Base-by-base conservation (phyloP, 2,329 filamentous ascomycete species). In the Simplicillium aogashimaense region DNA sequence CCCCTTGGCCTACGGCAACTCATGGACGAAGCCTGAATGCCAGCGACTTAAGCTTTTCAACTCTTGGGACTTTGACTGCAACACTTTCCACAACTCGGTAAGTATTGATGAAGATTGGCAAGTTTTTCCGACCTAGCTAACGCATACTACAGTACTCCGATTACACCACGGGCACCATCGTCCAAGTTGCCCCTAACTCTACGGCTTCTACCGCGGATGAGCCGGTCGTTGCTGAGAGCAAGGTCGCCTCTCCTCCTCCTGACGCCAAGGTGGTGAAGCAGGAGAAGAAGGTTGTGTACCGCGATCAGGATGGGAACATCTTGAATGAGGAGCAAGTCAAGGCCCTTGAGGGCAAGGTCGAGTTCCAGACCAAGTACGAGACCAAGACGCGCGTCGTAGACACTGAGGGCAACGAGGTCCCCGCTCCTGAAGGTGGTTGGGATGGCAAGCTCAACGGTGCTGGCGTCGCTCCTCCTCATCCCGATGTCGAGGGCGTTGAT, bases 41-140 rank as follows among this genome's bases (percentile, higher is more conserved):
- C 81, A 78, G 50, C 79, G 78, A 42, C 82, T 92, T 45, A 97
- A 97, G 70, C 69, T 98, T 11, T 81, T 97, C 57, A 69, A 74
- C 43, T 82, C 79, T 2, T 98, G 92, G 92, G 92, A 98, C 59
- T 98, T 90, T 76, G 92, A 98, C 63, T 98, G 92, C 75, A 95
- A 94, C 62, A 89, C 77, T 44, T 98, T 98, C 69, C 71, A 83
- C 52, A 81, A 81, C 49, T 80, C 39, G 8, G 33, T 35, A 25
- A 25, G 20, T 25, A 25, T 25, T 25, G 9, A n/a, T n/a, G n/a
- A n/a, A n/a, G n/a, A n/a, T n/a, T 25, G 9, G 20, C 20, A 25
- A 25, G 20, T 25, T 9, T 25, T n/a, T n/a, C n/a, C n/a, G n/a
- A n/a, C n/a, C n/a, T n/a, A n/a, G n/a, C 20, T 25, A 25, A 25